These are phyloP conservation scores for Cordyceps cicadae DNA, from an alignment of 2,329 filamentous ascomycete genomes.

Conservation along the genomic window DNA sequence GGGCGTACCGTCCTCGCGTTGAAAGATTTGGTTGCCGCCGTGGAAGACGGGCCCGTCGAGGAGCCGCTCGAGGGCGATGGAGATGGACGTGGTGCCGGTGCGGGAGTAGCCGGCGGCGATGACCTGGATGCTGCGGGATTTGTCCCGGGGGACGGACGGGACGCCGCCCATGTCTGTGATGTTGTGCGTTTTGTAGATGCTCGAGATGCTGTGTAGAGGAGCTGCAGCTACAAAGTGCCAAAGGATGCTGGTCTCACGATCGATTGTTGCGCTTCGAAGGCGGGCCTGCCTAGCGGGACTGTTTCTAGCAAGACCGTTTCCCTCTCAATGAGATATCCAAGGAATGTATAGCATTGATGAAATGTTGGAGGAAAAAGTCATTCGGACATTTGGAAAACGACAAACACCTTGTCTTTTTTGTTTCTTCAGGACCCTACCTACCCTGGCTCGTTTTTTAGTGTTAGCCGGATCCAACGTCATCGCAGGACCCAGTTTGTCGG, in stretches of 20 bases:
- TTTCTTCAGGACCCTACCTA: neutral
- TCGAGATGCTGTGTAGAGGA: too few relatives aligned
- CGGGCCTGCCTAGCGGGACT: too few relatives aligned
- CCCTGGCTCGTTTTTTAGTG: neutral
- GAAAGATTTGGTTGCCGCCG: constrained; percentile 33
- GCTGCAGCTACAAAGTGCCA: too few relatives aligned
- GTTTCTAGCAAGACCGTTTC: too few relatives aligned
- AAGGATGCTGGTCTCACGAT: too few relatives aligned
- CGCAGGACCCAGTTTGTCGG: neutral
- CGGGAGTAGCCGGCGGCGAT: constrained; percentile 36
- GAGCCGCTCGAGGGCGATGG: constrained; percentile 36
- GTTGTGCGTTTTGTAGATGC: neutral
- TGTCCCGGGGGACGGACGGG: constrained; percentile 25
- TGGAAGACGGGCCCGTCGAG: constrained; percentile 42
- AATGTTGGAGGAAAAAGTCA: neutral
- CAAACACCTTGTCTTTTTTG: neutral
- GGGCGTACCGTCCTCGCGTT: constrained; percentile 26
- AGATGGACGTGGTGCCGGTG: constrained; percentile 43
- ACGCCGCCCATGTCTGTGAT: constrained; percentile 19
- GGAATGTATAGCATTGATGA: too few relatives aligned
- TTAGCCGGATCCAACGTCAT: neutral
- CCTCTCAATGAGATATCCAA: too few relatives aligned
- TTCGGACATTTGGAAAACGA: neutral
- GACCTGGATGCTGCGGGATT: constrained; percentile 27
- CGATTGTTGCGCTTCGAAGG: too few relatives aligned